These are phyloP conservation scores for Lentinula boryana DNA, from an alignment of 768 basidiomycete species.

Conservation along the genomic window DNA sequence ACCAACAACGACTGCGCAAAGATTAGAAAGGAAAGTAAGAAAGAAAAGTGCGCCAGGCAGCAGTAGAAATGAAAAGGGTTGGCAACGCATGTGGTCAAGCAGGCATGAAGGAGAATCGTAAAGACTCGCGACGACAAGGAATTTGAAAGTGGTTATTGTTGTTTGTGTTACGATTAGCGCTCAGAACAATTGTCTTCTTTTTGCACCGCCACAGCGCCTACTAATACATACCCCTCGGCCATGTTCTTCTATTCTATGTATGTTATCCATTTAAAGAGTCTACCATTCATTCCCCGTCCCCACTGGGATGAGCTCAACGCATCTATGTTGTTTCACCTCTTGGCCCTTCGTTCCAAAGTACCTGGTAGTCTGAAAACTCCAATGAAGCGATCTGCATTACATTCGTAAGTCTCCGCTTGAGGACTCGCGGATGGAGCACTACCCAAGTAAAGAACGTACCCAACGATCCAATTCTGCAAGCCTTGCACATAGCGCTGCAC, in stretches of 20 bases:
- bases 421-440: neutral
- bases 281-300: neutral
- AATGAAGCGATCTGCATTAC: constrained; percentile 45
- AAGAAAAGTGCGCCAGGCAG: neutral
- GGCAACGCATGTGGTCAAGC: neutral
- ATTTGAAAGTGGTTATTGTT: too few species aligned
- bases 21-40: neutral
- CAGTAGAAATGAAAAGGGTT: neutral
- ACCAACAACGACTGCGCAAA: neutral
- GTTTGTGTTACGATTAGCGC: neutral
- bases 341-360: constrained; percentile 60
- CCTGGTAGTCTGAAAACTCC: constrained; percentile 65
- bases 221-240: neutral
- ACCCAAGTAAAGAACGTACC: constrained; percentile 25
- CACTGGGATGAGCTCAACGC: constrained; percentile 44
- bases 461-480: constrained; percentile 68
- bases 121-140: too few species aligned
- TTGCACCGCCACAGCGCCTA: neutral
- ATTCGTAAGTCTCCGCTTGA: neutral
- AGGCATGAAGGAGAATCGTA: neutral
- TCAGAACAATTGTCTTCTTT: neutral
- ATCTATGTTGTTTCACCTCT: constrained; percentile 46
- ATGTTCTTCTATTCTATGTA: too few species aligned
- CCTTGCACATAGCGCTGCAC: constrained; percentile 55
- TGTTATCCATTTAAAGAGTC: too few species aligned